Base-by-base conservation (phyloP, 1,139 yeast genomes). In the Blastobotrys illinoisensis region DNA sequence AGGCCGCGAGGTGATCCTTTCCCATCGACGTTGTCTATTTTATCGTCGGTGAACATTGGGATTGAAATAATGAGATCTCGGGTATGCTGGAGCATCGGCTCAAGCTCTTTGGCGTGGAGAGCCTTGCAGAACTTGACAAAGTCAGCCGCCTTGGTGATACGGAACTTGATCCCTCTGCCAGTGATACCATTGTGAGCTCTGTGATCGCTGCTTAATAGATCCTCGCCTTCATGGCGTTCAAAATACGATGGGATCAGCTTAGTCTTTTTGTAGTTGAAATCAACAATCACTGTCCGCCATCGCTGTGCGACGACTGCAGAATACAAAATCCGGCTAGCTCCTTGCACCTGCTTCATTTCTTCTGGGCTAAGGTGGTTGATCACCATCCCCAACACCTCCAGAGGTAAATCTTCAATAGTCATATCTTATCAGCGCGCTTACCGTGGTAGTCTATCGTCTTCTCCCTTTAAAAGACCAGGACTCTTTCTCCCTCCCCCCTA, bases 71-170 rank as follows among this genome's bases (percentile, higher is more conserved):
- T 32, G 16, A 32, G 40, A 14, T 32, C 40, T 3, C 16, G 40
- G 11, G 40, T 32, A 11, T 32, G 40, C 16, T 32, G 40, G 40
- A 32, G 11, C 16, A n/a, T 11, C 5, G 16, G 16, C 14, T 13
- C 40, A 32, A 32, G 11, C 40, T 32, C 40, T 4, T 32, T 32
- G 40, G 6, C 40, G 7, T 32, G 40, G 5, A 32, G 6, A 5
- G 40, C 40, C 40, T 32, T 32, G 40, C 40, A 32, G 5, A 32
- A n/a, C 5, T 32, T 32, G 40, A n/a, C 14, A 16, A 32, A 32
- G 11, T 32, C 40, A 32, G 46, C 32, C 43, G 46, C 46, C n/a
- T 48, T 23, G 48, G 36, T 23, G n/a, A 46, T 23, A 26, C 19
- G 48, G 36, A 14, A 9, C 20, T 46, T 14, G 36, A n/a, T 13